These are phyloP conservation scores for Erysimum cheiranthoides DNA, from an alignment of 345 rosid genomes.

Conservation along the genomic window DNA sequence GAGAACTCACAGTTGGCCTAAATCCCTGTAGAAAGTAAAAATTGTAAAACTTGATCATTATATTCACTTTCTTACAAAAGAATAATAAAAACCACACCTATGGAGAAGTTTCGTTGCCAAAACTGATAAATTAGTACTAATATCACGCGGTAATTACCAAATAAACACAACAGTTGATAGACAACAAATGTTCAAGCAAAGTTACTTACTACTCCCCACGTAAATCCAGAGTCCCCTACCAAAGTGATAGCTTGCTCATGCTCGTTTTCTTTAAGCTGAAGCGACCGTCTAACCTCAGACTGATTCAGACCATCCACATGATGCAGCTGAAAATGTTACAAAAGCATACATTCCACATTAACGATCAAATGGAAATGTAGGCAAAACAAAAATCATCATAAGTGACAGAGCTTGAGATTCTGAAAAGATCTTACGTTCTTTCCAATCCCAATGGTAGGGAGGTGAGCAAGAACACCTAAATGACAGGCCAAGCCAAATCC, in stretches of 20 bases:
- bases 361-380: slow-evolving; percentile 19
- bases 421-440: slow-evolving; percentile 62
- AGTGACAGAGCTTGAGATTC: background rate
- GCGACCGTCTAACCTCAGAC: slow-evolving; percentile 60
- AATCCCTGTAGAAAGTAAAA: slow-evolving; percentile 56
- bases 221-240: slow-evolving; percentile 72
- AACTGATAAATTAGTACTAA: background rate
- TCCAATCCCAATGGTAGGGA: slow-evolving; percentile 85
- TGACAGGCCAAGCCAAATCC: slow-evolving; percentile 96
- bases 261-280: slow-evolving; percentile 57
- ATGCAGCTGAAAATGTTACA: slow-evolving; percentile 65
- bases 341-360: slow-evolving; percentile 15
- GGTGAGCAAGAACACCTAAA: slow-evolving; percentile 77
- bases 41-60: slow-evolving; percentile 2
- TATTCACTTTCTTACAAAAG: slow-evolving; percentile 21
- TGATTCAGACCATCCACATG: slow-evolving; percentile 82
- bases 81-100: slow-evolving; percentile 14
- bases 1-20: slow-evolving; percentile 58
- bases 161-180: background rate
- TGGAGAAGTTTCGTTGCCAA: background rate
- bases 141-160: background rate
- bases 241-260: slow-evolving; percentile 53
- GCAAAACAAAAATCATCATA: background rate
- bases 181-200: slow-evolving; percentile 20
- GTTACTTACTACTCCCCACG: slow-evolving; percentile 78